Percentiles rank a stretch among this genome's conserved stretches.
These are phyloP conservation scores for Rhytidhysteron rufulum DNA, from an alignment of 2,329 filamentous ascomycete genomes.

Conservation along the genomic window DNA sequence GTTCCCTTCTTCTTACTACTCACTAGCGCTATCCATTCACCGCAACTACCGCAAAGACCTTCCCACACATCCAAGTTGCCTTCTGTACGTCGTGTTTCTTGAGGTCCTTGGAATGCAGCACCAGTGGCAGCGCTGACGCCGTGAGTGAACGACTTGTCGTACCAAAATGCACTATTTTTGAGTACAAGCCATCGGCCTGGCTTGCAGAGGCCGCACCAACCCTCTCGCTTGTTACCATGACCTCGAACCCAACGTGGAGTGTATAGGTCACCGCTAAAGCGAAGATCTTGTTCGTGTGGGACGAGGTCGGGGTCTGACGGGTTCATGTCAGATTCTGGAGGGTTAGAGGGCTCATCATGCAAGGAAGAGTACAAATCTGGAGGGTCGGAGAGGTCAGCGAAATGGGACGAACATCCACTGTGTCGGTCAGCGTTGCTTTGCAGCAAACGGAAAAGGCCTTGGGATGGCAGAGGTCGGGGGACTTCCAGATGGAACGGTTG, in stretches of 20 bases:
- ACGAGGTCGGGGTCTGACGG: slow-evolving; percentile 70
- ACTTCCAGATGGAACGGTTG: slow-evolving; percentile 53
- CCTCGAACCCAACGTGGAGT: slow-evolving; percentile 81
- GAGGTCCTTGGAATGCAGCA: slow-evolving; percentile 71
- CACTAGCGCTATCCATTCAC: slow-evolving; percentile 75
- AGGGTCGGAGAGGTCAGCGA: slow-evolving; percentile 68
- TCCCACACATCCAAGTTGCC: slow-evolving; percentile 81
- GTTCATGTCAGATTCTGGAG: slow-evolving; percentile 78
- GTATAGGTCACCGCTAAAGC: slow-evolving; percentile 78
- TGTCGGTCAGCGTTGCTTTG: slow-evolving; percentile 72
- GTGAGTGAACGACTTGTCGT: slow-evolving; percentile 87
- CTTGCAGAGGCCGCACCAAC: slow-evolving; percentile 87
- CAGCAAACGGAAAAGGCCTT: slow-evolving; percentile 69
- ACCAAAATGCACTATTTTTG: slow-evolving; percentile 91
- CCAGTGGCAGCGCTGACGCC: slow-evolving; percentile 81
- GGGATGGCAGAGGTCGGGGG: slow-evolving; percentile 59
- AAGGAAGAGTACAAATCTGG: slow-evolving; percentile 74
- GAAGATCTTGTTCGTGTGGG: slow-evolving; percentile 69
- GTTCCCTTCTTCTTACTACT: slow-evolving; percentile 91
- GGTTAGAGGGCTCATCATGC: slow-evolving; percentile 68
- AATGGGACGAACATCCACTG: slow-evolving; percentile 60
- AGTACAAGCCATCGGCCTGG: slow-evolving; percentile 80
- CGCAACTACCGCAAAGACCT: slow-evolving; percentile 72
- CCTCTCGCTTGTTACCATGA: slow-evolving; percentile 81
- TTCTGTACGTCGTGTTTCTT: slow-evolving; percentile 71